A percentile compares a stretch with the other conserved stretches of the same genome.
phyloP scores from a whole-genome alignment of 2,329 filamentous ascomycete genomes.

The Venturia carpophila region DNA sequence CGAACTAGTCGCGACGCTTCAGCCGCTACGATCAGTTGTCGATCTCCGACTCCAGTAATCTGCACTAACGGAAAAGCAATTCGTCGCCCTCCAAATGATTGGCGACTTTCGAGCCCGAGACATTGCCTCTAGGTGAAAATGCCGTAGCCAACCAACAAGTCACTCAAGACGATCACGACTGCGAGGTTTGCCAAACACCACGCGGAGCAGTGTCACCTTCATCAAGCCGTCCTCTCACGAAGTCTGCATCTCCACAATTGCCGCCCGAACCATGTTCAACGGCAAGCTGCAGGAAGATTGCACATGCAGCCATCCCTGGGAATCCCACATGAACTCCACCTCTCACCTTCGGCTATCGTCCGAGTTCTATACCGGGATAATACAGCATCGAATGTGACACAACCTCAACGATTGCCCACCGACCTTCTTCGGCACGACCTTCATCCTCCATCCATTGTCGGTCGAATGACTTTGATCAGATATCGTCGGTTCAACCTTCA shows the following conservation, averaged over 20 bases:
- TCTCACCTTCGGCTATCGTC: neutral
- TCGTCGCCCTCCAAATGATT: neutral
- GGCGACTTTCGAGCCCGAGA: neutral
- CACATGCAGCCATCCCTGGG: neutral
- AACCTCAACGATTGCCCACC: neutral
- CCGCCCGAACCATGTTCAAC: neutral
- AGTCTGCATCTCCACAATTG: neutral
- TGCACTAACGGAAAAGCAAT: neutral
- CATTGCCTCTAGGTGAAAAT: neutral
- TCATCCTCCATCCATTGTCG: neutral
- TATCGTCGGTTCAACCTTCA: neutral
- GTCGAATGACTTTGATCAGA: neutral
- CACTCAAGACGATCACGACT: neutral
- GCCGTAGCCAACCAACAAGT: neutral
- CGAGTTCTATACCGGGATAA: neutral
- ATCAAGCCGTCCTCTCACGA: neutral
- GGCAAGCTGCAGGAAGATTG: neutral
- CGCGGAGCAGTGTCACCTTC: neutral
- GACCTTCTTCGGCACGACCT: neutral
- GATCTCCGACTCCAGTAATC: neutral
- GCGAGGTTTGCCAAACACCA: slow-evolving; percentile 1
- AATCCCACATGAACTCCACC: neutral
- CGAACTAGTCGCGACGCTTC: neutral
- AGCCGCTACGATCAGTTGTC: neutral
- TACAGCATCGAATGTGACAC: neutral